Base-by-base conservation (phyloP, 345 rosid genomes). In the Populus ilicifolia region DNA sequence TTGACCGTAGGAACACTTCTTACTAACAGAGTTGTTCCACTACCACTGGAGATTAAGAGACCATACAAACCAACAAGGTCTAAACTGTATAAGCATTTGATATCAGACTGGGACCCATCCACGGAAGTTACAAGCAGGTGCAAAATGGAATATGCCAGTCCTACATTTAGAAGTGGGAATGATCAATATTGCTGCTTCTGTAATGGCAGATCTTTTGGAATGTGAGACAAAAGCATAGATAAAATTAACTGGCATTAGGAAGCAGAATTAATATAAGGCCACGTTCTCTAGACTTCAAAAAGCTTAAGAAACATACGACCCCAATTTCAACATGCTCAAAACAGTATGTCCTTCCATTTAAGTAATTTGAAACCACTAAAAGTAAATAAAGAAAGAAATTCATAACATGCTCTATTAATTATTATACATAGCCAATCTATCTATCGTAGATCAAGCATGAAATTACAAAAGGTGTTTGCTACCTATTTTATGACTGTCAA, bases 221-320 rank as follows among this genome's bases (percentile, higher is more conserved):
- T 6, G 27, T 30, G 23, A 44, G 9, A 43, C 30, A 16, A 70
- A 44, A 43, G 3, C 56, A 18, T 50, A 18, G 59, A 2, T 20
- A 50, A 18, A 6, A 50, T 18, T 52, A 52, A 23, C 23, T 52
- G 4, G 59, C 6, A 8, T 20, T 20, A 5, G 23, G 10, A 52
- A 23, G 10, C 23, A 1, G 59, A 52, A 52, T 20, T 52, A 52
- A 52, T 9, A 52, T 2, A 21, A 54, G 23, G 61, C 23, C 61
- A 21, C 77, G 30, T 44, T 74, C 36, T 74, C 77, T 46, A 43
- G 6, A 20, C 69, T 62, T 74, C 77, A 27, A 14, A 23, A 25
- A 63, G 35, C 38, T 30, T 14, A 46, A 54, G n/a, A 16, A 35
- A 41, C 27, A 35, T 6, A 38, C 25, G 6, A 70, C 20, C 67